phyloP scores from a whole-genome alignment of 2,329 filamentous ascomycete species.

The Colletotrichum orbiculare region DNA sequence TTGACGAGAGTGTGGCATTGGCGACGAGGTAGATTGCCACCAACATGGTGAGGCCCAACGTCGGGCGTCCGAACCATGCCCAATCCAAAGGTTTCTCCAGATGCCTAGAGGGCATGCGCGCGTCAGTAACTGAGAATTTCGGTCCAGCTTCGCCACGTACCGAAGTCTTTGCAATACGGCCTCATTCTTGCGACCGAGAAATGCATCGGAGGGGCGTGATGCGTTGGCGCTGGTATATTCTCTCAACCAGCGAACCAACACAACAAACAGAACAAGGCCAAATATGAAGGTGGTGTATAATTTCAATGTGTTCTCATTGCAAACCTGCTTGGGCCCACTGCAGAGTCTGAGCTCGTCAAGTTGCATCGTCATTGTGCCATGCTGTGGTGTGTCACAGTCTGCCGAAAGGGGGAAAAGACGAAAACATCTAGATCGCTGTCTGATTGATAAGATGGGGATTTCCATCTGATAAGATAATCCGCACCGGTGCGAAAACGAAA shows the following conservation, averaged over 20 bases:
- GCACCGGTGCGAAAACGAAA: not conserved
- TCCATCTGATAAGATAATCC: slow-evolving; percentile 29
- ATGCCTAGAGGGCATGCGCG: not conserved
- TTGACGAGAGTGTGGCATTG: slow-evolving; percentile 6
- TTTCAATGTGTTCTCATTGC: slow-evolving; percentile 25
- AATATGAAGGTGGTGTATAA: slow-evolving; percentile 18
- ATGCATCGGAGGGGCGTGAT: no score
- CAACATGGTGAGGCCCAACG: not conserved
- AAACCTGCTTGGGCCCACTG: slow-evolving; percentile 10
- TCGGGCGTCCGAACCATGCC: slow-evolving; percentile 15
- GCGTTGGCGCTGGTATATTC: not conserved
- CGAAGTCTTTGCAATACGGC: not conserved
- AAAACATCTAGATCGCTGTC: not conserved
- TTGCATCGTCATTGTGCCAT: not conserved
- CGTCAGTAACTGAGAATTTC: not conserved
- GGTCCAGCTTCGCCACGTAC: not conserved
- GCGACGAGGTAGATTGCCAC: not conserved
- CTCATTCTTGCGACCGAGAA: no score
- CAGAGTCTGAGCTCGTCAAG: not conserved
- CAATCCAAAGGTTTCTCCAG: slow-evolving; percentile 5
- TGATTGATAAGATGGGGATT: slow-evolving; percentile 8
- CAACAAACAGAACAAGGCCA: not conserved
- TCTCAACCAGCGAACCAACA: not conserved
- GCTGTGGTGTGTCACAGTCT: not conserved
- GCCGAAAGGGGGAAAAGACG: not conserved